These are phyloP conservation scores for Nicotiana sylvestris DNA, from an alignment of 257 asterid species.

Conservation along the genomic window DNA sequence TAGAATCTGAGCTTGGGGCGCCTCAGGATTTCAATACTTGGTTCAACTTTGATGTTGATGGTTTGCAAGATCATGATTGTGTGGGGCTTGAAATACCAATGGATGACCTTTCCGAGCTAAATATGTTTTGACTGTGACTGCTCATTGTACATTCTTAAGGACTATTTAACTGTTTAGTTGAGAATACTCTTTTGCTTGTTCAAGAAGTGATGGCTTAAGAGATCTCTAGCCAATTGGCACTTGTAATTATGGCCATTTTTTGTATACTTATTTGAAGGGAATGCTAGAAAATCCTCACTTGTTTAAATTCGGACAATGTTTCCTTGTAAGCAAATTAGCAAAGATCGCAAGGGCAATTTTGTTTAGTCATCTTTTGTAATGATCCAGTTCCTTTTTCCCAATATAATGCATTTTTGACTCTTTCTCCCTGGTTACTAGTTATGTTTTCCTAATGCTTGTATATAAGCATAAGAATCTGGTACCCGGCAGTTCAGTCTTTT, in stretches of 20 bases:
- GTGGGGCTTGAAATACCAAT: slow-evolving; percentile 82
- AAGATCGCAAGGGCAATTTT: slow-evolving; percentile 4
- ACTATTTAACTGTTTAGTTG: slow-evolving; percentile 37
- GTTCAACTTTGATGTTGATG: slow-evolving; percentile 87
- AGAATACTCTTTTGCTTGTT: slow-evolving; percentile 14
- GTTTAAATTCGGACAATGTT: slow-evolving; percentile 19
- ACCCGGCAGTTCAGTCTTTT: neutral
- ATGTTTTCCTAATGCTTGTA: neutral
- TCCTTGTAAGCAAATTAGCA: slow-evolving; percentile 13
- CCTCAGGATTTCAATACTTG: slow-evolving; percentile 79
- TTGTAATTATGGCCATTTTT: slow-evolving; percentile 62
- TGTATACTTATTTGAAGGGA: slow-evolving; percentile 18
- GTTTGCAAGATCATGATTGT: slow-evolving; percentile 54
- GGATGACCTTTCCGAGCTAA: slow-evolving; percentile 78
- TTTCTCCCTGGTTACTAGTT: neutral
- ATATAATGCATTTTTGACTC: neutral
- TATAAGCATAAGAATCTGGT: neutral
- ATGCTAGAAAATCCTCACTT: slow-evolving; percentile 21
- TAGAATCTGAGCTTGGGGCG: slow-evolving; percentile 58
- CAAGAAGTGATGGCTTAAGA: slow-evolving; percentile 13
- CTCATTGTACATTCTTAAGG: slow-evolving; percentile 59
- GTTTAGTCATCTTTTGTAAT: slow-evolving; percentile 1
- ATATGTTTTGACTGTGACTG: slow-evolving; percentile 53
- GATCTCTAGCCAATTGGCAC: slow-evolving; percentile 42
- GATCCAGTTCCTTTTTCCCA: neutral